Base-by-base conservation (phyloP, 352 stramenopile species). In the Phytophthora sp. region DNA sequence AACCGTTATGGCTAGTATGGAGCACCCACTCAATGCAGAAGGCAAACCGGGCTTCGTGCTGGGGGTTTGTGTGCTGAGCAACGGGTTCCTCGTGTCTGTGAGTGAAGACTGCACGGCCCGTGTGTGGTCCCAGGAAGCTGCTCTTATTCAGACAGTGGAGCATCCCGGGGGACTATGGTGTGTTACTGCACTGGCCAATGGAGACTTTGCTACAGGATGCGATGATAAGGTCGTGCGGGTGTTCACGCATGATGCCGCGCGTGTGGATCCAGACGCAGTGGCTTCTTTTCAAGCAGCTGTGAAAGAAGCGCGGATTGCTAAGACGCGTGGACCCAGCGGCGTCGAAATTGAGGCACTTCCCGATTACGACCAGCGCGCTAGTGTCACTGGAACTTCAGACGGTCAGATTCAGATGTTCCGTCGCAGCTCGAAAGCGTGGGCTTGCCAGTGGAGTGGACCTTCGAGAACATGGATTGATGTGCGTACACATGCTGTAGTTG, bases 351-450 rank as follows among this genome's bases (percentile, higher is more conserved):
- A 93, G 18, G 95, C 96, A 54, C 74, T 99, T n/a, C 92, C 94
- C 0, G 81, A 96, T 54, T 99, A 98, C 66, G 94, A 98, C 38
- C 73, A 94, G 53, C 88, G 95, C 35, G 82, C 77, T 23, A 70
- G 74, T 15, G 72, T 88, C 18, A 63, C 75, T 27, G 89, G 97
- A 29, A 91, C 77, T 21, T 98, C 89, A 3, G 95, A 98, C 66
- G 94, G 95, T 18, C 90, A 98, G 69, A 96, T 99, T 36, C 93
- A 98, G 73, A 93, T 99, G 69, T 99, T 99, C 74, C 91, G 97
- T 49, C 96, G 94, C n/a, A 84, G 86, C 57, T 84, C 79, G 35
- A 93, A 94, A 72, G 96, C 96, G 3, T 98, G 96, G 77, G 97
- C 96, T 15, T 98, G 96, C 16, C 95, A 99, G 71, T 99, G 96